A percentile compares a stretch with the other conserved stretches of the same genome.
Evolutionary conservation across 2,329 filamentous ascomycete species (phyloP).

Genomic region (Fusarium illudens): DNA sequence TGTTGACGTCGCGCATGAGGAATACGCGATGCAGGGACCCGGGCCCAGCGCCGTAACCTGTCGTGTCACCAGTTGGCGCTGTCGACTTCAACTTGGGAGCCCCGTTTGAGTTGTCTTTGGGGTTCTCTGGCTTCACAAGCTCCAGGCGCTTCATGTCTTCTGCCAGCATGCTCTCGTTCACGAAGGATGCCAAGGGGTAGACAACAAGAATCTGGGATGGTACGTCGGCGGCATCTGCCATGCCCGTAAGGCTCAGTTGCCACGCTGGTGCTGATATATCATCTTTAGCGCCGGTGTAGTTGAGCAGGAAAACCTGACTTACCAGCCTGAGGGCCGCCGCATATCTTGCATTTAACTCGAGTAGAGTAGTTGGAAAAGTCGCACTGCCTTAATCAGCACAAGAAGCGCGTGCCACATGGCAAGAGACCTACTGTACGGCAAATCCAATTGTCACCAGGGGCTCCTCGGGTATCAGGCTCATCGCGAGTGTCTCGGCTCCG

Average conservation of each 20-base stretch:
- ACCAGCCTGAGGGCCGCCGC: conserved; percentile 46
- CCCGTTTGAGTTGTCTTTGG: conserved; percentile 55
- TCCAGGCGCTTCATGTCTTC: conserved; percentile 79
- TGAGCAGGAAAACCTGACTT: conserved; percentile 10
- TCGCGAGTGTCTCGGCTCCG: conserved; percentile 50
- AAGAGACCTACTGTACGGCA: conserved; percentile 45
- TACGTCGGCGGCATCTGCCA: conserved; percentile 59
- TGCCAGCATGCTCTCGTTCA: conserved; percentile 76
- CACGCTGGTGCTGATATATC: conserved; percentile 39
- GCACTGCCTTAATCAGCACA: conserved; percentile 45
- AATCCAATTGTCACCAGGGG: conserved; percentile 45
- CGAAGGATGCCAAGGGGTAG: conserved; percentile 73
- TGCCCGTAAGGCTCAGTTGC: conserved; percentile 55
- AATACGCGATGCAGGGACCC: conserved; percentile 81
- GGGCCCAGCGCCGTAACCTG: conserved; percentile 74
- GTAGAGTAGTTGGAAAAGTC: conserved; percentile 53
- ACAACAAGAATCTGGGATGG: conserved; percentile 81
- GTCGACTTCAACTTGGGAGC: conserved; percentile 67
- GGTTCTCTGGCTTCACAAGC: conserved; percentile 62
- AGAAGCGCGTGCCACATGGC: background rate
- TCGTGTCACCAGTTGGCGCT: conserved; percentile 61
- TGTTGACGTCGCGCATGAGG: conserved; percentile 75
- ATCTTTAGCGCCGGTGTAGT: background rate
- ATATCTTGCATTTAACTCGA: conserved; percentile 50
- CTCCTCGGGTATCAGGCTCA: conserved; percentile 31